These are phyloP conservation scores for Solanum chiquidenum DNA, from an alignment of 257 asterid species.

Conservation along the genomic window DNA sequence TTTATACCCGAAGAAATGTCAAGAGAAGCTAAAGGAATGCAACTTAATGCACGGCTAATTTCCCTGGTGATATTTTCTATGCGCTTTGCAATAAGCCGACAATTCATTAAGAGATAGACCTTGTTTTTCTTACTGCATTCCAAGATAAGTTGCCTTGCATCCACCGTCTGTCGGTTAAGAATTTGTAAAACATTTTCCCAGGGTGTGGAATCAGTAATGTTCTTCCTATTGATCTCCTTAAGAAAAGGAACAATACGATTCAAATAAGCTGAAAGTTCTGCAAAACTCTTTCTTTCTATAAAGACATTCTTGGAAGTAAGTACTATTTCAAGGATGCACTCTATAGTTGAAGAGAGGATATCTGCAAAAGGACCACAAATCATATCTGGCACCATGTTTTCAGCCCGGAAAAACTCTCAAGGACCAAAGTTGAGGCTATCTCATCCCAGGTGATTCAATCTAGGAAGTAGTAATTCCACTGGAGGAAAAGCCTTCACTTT, in stretches of 20 bases:
- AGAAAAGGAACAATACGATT: conserved; percentile 33
- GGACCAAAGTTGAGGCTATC: background rate
- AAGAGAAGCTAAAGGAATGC: conserved; percentile 38
- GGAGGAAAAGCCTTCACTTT: background rate
- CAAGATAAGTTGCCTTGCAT: conserved; percentile 27
- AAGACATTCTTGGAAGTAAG: conserved; percentile 23
- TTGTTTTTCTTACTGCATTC: conserved; percentile 41
- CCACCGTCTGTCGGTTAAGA: conserved; percentile 21
- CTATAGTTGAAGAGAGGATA: conserved; percentile 18
- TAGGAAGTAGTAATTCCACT: background rate
- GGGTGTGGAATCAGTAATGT: conserved; percentile 16
- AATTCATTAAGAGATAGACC: conserved; percentile 45
- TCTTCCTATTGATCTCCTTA: conserved; percentile 23
- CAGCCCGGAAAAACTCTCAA: background rate
- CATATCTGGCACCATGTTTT: conserved; percentile 28
- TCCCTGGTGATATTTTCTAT: conserved; percentile 32
- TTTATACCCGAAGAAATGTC: conserved; percentile 24
- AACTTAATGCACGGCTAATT: conserved; percentile 32
- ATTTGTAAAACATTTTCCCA: conserved; percentile 20
- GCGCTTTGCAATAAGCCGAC: conserved; percentile 34
- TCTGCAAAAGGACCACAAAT: conserved; percentile 10
- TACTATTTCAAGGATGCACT: conserved; percentile 25
- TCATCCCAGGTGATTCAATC: background rate
- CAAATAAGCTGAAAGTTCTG: conserved; percentile 35
- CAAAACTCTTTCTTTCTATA: conserved; percentile 30